These are phyloP conservation scores for Stramenopiles sp. DNA, from an alignment of 352 stramenopile species.

Conservation along the genomic window DNA sequence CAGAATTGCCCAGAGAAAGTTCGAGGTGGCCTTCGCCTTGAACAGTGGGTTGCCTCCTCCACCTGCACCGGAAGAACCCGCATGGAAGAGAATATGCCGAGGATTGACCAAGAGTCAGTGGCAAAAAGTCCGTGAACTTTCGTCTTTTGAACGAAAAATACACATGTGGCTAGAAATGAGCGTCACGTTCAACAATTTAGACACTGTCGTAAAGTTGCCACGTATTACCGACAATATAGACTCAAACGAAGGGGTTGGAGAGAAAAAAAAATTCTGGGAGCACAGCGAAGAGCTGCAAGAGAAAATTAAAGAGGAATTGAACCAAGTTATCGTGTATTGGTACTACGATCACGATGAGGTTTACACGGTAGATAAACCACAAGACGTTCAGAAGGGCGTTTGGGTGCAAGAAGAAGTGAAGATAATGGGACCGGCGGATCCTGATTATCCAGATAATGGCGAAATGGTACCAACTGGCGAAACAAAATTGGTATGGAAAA, in stretches of 20 bases:
- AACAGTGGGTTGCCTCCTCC: not conserved
- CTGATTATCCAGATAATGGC: not conserved
- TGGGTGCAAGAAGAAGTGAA: not conserved
- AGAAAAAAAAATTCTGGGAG: not conserved
- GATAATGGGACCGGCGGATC: not conserved
- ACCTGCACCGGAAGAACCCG: not conserved
- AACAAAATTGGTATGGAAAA: not conserved
- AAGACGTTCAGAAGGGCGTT: not conserved
- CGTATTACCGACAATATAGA: not conserved
- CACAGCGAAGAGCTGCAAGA: not conserved
- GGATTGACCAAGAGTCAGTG: not conserved
- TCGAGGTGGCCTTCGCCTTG: not conserved
- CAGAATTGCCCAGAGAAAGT: not conserved
- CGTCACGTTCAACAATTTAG: not conserved
- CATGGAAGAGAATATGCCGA: not conserved
- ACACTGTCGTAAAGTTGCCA: not conserved
- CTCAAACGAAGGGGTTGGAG: not conserved
- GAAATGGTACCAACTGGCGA: not conserved
- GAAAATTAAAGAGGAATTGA: not conserved
- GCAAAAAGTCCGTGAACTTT: not conserved
- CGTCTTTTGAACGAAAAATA: not conserved
- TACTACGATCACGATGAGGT: not conserved
- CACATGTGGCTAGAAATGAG: not conserved
- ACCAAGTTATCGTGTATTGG: not conserved
- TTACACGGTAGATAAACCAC: not conserved